phyloP scores from a whole-genome alignment of 495 filamentous ascomycete species.

The Neurospora sp. region DNA sequence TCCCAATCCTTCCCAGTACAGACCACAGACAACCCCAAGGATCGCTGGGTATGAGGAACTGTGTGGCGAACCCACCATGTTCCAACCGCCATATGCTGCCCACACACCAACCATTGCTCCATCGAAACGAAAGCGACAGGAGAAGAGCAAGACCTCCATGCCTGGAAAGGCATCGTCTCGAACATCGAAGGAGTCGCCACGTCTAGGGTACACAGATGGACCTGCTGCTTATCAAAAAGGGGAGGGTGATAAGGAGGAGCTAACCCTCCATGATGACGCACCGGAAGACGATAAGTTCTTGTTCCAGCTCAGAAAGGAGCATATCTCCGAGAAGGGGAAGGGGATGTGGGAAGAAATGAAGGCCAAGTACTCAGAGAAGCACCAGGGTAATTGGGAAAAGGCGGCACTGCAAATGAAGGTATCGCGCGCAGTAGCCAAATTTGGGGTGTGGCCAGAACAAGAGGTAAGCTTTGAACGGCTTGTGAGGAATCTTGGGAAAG shows the following conservation, averaged over 20 bases:
- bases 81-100: constrained; percentile 12
- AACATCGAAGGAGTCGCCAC: constrained; percentile 14
- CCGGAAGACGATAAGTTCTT: constrained; percentile 37
- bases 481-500: neutral
- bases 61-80: constrained; percentile 9
- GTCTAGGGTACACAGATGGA: constrained; percentile 4
- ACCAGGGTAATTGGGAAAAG: constrained; percentile 30
- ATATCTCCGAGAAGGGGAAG: constrained; percentile 37
- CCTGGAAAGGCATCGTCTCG: constrained; percentile 13
- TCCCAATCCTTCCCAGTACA: constrained; percentile 16
- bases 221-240: neutral
- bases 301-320: constrained; percentile 31
- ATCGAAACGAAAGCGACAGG: constrained; percentile 3
- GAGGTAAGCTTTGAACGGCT: constrained; percentile 26
- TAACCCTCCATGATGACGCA: constrained; percentile 30
- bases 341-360: constrained; percentile 44
- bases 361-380: constrained; percentile 32
- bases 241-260: constrained; percentile 14
- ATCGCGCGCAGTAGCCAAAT: constrained; percentile 34
- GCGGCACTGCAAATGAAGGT: constrained; percentile 41
- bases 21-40: constrained; percentile 10
- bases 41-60: constrained; percentile 21
- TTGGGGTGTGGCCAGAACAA: constrained; percentile 31
- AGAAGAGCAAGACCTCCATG: constrained; percentile 14
- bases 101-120: constrained; percentile 19